Conservation (phyloP, 2,329 filamentous ascomycete genomes). For the Diaporthe sp. region DNA sequence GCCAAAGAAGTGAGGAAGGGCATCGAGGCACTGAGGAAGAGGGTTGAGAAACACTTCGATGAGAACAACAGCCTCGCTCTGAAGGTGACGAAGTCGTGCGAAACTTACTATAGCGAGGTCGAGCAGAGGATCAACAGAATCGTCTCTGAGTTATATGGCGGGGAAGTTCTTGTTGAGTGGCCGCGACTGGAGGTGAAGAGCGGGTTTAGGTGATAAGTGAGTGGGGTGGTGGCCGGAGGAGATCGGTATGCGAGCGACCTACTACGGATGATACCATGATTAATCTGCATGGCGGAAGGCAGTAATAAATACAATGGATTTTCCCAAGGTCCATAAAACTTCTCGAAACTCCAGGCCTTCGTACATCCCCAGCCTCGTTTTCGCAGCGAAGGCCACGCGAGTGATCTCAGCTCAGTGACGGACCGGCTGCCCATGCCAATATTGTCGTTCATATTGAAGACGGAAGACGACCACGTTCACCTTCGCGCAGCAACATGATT, state of each 20-base stretch:
- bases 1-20: slow-evolving; percentile 87
- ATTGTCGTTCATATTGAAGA: neutral
- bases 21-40: slow-evolving; percentile 88
- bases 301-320: neutral
- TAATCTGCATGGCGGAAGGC: slow-evolving; percentile 8
- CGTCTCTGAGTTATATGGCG: slow-evolving; percentile 72
- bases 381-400: neutral
- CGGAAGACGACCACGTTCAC: neutral
- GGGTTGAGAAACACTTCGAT: slow-evolving; percentile 97
- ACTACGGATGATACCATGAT: slow-evolving; percentile 14
- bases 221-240: slow-evolving; percentile 12
- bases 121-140: slow-evolving; percentile 69
- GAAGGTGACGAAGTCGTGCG: slow-evolving; percentile 69
- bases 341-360: neutral
- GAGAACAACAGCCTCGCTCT: slow-evolving; percentile 72
- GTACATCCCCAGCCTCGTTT: neutral
- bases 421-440: neutral
- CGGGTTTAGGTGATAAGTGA: slow-evolving; percentile 54
- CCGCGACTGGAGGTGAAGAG: slow-evolving; percentile 71
- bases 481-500: neutral
- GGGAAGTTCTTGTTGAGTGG: slow-evolving; percentile 74
- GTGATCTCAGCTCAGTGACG: neutral
- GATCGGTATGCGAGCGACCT: neutral
- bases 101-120: slow-evolving; percentile 70
- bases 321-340: neutral